Percentiles rank a stretch among this genome's conserved stretches.
phyloP scores from a whole-genome alignment of 2,329 filamentous ascomycete species.

The Hypoxylon sp. region DNA sequence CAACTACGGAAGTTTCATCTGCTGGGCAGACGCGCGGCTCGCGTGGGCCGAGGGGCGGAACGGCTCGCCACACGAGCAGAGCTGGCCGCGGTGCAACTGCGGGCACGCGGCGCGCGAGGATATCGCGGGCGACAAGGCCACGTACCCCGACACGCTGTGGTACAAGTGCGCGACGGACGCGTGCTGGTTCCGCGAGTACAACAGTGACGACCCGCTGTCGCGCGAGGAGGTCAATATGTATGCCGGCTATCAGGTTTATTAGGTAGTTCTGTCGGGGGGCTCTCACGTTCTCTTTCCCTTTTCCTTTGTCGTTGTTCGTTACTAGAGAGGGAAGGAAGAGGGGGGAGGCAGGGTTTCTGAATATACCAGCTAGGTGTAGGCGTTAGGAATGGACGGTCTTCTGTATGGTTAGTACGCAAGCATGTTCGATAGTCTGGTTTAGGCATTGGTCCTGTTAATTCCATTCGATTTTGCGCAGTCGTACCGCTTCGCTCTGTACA shows the following conservation, averaged over 20 bases:
- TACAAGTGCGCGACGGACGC: slow-evolving; percentile 42
- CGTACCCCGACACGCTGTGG: slow-evolving; percentile 9
- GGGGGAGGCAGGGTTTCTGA: neutral
- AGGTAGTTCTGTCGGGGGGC: neutral
- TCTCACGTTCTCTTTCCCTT: neutral
- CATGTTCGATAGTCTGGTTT: neutral
- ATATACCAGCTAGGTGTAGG: slow-evolving; percentile 2
- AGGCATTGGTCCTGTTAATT: neutral
- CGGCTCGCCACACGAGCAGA: neutral
- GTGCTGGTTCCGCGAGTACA: slow-evolving; percentile 17
- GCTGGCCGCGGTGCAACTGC: slow-evolving; percentile 36
- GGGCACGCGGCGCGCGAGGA: slow-evolving; percentile 32
- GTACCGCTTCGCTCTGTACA: too few species aligned
- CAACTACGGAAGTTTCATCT: slow-evolving; percentile 23
- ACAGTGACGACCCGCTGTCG: slow-evolving; percentile 25
- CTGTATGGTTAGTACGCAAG: neutral
- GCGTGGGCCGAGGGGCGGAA: slow-evolving; percentile 6
- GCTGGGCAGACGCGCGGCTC: slow-evolving; percentile 39
- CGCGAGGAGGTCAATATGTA: slow-evolving; percentile 27
- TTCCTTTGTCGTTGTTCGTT: neutral
- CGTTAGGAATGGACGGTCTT: neutral
- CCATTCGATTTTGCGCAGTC: too few species aligned
- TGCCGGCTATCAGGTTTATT: slow-evolving; percentile 22
- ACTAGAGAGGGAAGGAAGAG: too few species aligned
- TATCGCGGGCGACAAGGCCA: slow-evolving; percentile 10